Evolutionary conservation across 1,284 basidiomycete species (phyloP), one percentile per base, ranked within the genome.

Genomic region (Malassezia sp.): DNA sequence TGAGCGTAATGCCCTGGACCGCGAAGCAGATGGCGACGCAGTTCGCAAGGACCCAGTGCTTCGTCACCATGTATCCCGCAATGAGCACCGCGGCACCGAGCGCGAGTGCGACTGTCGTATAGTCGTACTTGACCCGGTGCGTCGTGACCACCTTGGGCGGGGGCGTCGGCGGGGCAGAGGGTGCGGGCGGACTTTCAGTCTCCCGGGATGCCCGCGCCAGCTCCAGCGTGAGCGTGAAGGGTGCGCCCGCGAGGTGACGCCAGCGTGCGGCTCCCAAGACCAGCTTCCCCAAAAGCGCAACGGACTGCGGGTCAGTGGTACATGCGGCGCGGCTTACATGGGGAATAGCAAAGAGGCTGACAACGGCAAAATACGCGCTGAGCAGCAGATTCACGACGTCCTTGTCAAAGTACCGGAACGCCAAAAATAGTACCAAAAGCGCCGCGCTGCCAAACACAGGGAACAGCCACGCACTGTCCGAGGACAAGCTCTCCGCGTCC

Each of bases 21-120:
- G 84, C 80, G 65, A 95, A 85, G 0, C 85, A 84, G 30, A 95
- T 75, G 0, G 81, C 84, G 8, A 96, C 75, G 24, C 89, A 66
- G 71, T 95, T 83, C 31, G 81, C 84, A 20, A 88, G 72, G 23
- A 88, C 63, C 49, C 80, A 83, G 29, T 84, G 81, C 23, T 55
- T 27, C 67, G 61, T 65, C 15, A 77, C 74, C 45, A 76, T 74
- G 69, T 86, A 90, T 12, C 83, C 57, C 9, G 77, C 72, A 2
- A 85, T 84, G 11, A 87, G 78, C 15, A 81, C 60, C 8, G 85
- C 57, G 11, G 20, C 38, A 11, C 29, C 17, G 11, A 40, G 15
- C 9, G 21, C 38, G 15, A 40, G n/a, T n/a, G n/a, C n/a, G n/a
- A n/a, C n/a, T n/a, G n/a, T n/a, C n/a, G n/a, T n/a, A n/a, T n/a